Evolutionary conservation across 2,329 filamentous ascomycete species (phyloP), one percentile per base, ranked within the genome.

Genomic region (Pyrenophora seminiperda): DNA sequence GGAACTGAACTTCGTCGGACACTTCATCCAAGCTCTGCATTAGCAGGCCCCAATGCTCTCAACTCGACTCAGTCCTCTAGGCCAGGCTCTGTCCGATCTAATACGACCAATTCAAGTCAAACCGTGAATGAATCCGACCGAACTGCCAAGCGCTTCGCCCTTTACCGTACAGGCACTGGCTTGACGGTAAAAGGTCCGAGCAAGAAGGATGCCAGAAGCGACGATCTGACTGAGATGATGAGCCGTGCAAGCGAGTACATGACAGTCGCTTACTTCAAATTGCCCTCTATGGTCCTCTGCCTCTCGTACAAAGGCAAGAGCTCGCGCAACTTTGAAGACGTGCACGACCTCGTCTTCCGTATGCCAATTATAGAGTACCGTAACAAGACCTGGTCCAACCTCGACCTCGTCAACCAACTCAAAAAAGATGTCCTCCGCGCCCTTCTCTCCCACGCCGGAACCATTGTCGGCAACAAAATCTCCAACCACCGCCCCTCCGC

Each of bases 311-410:
- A 97, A 73, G 94, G 95, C 67, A 95, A 91, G 71, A 91, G 92
- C 36, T 90, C 96, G 59, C 90, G 92, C 68, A 99, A 97, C 66
- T 83, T 99, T 49, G 91, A 97, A 75, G 95, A 99, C 73, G 88
- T 99, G 13, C 93, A 99, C 74, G 88, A 97, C 68, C 95, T 99
- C 62, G 94, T 99, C 40, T 99, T 99, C 82, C 87, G 91, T 27
- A 84, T 99, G 75, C 94, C 94, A 3, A 88, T 89, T 2, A 86
- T 99, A 38, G 94, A 99, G 72, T 97, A 96, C 77, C 86, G 91
- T 57, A 99, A 99, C 80, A 99, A 99, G 79, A 97, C 92, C 7
- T 99, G 94, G 94, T 97, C 91, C 5, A 99, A 97, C 71, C 82
- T 99, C 5, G 94, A 99, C 67, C 83, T 99, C 7, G 92, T 93